Base-by-base conservation (phyloP, 1,284 basidiomycete species). In the Ceratobasidium sp. region DNA sequence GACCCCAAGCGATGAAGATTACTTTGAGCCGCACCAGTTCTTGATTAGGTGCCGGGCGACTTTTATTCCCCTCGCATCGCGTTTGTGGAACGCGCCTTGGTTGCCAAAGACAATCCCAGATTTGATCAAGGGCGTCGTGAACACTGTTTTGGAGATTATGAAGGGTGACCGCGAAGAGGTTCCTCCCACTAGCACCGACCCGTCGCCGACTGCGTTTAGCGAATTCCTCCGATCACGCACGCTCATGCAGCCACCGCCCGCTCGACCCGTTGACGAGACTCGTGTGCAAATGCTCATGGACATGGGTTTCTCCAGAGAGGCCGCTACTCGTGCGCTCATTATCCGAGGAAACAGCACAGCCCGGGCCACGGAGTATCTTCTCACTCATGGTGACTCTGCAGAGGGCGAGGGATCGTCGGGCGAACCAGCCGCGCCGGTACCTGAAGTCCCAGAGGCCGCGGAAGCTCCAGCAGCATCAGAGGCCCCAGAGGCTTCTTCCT, bases 251-350 rank as follows among this genome's bases (percentile, higher is more conserved):
- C 49, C 50, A 5, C 69, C 43, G 25, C 79, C 82, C 20, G 77
- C 83, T 62, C 85, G 85, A 1, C 87, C 90, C 0, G 50, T 54
- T 10, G 91, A 93, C 75, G 91, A 93, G 75, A 84, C 83, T 68
- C 86, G 89, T 32, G 86, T 98, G 53, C 85, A 87, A 56, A 90
- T 94, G 75, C 82, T 99, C 56, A 89, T 88, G 17, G 96, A 99
- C 74, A 99, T 99, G 97, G 97, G 97, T 57, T 99, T 99, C 80
- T 87, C 92, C 29, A 87, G 93, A 8, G 85, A 86, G 45, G 92
- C 93, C 3, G 92, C 92, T 0, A 90, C 93, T 75, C 86, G 88
- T 68, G 96, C 96, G 3, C 81, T 99, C 22, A 78, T 85, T 22
- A 90, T 95, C 25, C 89, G 90, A 15, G 87, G 91, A 71, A 98